These are phyloP conservation scores for Calonectria pauciramosa DNA, from an alignment of 2,329 filamentous ascomycete species.

Conservation along the genomic window DNA sequence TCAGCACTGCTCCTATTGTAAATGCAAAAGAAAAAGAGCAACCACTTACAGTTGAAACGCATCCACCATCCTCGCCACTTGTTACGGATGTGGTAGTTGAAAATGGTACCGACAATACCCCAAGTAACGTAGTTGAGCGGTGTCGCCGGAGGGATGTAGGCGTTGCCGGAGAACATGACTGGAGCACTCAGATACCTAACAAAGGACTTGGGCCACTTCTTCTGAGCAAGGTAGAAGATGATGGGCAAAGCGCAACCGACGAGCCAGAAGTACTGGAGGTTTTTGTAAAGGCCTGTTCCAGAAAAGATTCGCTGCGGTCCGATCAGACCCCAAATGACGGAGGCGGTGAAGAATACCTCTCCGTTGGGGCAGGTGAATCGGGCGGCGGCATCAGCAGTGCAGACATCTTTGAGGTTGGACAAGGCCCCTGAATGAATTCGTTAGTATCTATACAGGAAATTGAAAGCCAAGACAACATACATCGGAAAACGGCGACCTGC, in stretches of 20 bases:
- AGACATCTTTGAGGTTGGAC: background rate
- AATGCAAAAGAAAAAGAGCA: too few species aligned
- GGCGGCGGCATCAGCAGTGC: background rate
- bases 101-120: background rate
- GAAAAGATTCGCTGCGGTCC: background rate
- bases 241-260: background rate
- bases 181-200: background rate
- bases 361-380: conserved; percentile 8
- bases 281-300: background rate
- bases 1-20: background rate
- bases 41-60: background rate
- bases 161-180: background rate
- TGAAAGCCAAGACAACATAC: background rate
- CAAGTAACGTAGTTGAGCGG: background rate
- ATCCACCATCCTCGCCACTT: conserved; percentile 4
- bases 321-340: conserved; percentile 7
- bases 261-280: conserved; percentile 5
- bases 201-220: background rate
- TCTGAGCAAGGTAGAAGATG: background rate
- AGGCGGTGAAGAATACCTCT: background rate
- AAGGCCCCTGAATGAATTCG: background rate
- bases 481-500: background rate
- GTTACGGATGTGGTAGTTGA: background rate
- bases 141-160: background rate
- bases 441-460: background rate